Evolutionary conservation across 106 monocot genomes (phyloP).

Genomic region (Dactylorhiza incarnata): DNA sequence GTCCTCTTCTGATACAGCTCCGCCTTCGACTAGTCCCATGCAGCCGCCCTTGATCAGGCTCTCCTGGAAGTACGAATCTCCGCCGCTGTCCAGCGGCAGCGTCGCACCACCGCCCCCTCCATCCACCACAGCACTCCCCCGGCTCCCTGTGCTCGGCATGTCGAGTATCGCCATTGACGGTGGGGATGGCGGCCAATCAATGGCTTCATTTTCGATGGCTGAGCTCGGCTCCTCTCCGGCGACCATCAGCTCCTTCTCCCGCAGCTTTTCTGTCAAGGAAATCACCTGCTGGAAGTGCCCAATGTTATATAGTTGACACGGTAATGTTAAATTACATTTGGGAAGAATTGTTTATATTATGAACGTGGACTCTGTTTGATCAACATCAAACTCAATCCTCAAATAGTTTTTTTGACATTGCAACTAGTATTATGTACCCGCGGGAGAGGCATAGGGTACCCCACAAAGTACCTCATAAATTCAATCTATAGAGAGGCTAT

Average conservation of each 20-base stretch:
- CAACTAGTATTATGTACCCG: too few relatives aligned
- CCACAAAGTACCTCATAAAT: too few relatives aligned
- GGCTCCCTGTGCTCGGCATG: conserved; percentile 31
- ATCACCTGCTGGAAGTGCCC: conserved; percentile 20
- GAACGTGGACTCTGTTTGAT: too few relatives aligned
- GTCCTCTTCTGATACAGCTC: conserved; percentile 38
- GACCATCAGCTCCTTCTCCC: conserved; percentile 19
- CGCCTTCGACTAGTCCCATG: not conserved
- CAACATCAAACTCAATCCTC: too few relatives aligned
- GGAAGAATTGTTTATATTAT: too few relatives aligned
- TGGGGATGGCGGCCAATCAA: not conserved
- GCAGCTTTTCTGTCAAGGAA: conserved; percentile 42
- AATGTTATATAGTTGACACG: too few relatives aligned
- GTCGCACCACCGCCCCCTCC: conserved; percentile 10
- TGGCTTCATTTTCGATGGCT: conserved; percentile 5
- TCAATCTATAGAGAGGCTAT: too few relatives aligned
- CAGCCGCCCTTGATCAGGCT: conserved; percentile 14
- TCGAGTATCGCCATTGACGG: conserved; percentile 13
- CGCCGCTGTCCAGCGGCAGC: conserved; percentile 42
- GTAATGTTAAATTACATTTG: too few relatives aligned
- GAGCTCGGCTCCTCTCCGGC: not conserved
- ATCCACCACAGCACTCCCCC: conserved; percentile 17
- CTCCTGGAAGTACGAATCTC: conserved; percentile 45
- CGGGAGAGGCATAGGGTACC: too few relatives aligned
- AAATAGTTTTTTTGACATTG: too few relatives aligned